Percentiles rank a stretch among this genome's conserved stretches.
Evolutionary conservation across 352 stramenopile genomes (phyloP).

Genomic region (Globisporangium paddicum): DNA sequence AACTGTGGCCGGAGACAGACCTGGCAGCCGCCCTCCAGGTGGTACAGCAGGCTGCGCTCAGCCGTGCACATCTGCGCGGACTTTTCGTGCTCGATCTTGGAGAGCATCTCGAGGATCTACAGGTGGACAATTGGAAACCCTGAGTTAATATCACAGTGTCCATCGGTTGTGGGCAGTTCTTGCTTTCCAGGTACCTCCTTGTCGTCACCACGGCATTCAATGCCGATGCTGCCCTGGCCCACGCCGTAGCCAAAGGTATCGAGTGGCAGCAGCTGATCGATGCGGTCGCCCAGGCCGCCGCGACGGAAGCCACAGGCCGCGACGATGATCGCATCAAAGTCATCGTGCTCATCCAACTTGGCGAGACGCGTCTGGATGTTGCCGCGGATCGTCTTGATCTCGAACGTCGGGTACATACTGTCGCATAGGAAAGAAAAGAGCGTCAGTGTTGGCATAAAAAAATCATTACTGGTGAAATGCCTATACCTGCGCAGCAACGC

Average conservation of each 20-base stretch:
- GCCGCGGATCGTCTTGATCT: constrained; percentile 82
- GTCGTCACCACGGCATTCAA: constrained; percentile 75
- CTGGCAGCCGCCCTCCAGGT: constrained; percentile 84
- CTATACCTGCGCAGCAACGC: constrained; percentile 41
- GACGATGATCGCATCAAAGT: constrained; percentile 87
- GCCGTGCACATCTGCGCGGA: constrained; percentile 78
- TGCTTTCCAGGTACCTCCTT: constrained; percentile 44
- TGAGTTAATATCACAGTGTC: not conserved
- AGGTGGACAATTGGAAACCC: constrained; percentile 4
- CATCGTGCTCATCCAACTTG: constrained; percentile 80
- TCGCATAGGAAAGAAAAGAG: no score
- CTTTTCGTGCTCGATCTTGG: constrained; percentile 69
- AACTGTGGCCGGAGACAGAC: constrained; percentile 32
- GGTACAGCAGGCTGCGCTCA: constrained; percentile 77
- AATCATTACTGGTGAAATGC: no score
- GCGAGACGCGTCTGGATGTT: constrained; percentile 87
- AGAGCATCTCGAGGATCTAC: constrained; percentile 72
- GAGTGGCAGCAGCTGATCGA: constrained; percentile 69
- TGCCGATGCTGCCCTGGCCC: constrained; percentile 81
- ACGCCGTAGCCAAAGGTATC: constrained; percentile 81
- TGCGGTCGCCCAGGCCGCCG: constrained; percentile 58
- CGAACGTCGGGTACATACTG: constrained; percentile 60
- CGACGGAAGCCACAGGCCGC: constrained; percentile 79
- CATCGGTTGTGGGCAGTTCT: not conserved
- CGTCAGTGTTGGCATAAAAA: not conserved